Conservation (phyloP, 495 filamentous ascomycete genomes). For the Aspergillus homomorphus region DNA sequence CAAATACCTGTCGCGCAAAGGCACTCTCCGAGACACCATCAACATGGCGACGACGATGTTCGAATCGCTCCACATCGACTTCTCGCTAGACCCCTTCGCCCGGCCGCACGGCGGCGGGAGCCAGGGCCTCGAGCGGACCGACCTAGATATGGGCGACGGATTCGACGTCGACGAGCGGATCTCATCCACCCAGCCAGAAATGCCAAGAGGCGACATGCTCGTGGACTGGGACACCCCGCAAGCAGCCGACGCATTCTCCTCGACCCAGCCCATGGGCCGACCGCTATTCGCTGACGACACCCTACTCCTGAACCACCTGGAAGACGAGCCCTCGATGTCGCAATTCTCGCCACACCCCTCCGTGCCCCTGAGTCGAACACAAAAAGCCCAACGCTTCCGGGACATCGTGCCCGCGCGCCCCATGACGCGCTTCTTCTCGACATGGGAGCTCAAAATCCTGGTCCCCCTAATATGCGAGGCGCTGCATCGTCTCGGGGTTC, state of each 20-base stretch:
- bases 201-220: slow-evolving; percentile 59
- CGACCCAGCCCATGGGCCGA: slow-evolving; percentile 47
- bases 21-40: slow-evolving; percentile 74
- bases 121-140: slow-evolving; percentile 44
- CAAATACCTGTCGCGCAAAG: slow-evolving; percentile 66
- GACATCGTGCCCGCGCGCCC: slow-evolving; percentile 82
- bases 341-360: slow-evolving; percentile 83
- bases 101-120: slow-evolving; percentile 37
- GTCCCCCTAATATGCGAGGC: slow-evolving; percentile 77
- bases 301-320: slow-evolving; percentile 58
- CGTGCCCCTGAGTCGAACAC: slow-evolving; percentile 79
- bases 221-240: slow-evolving; percentile 77
- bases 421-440: slow-evolving; percentile 88
- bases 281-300: slow-evolving; percentile 30
- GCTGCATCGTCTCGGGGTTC: slow-evolving; percentile 77
- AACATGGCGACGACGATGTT: slow-evolving; percentile 89
- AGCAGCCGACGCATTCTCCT: slow-evolving; percentile 50
- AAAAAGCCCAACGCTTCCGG: slow-evolving; percentile 79
- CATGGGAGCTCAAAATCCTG: slow-evolving; percentile 71
- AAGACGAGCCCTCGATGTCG: slow-evolving; percentile 85
- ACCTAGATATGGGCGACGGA: slow-evolving; percentile 49
- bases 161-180: slow-evolving; percentile 47
- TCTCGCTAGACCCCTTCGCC: slow-evolving; percentile 63
- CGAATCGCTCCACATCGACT: slow-evolving; percentile 87
- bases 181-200: slow-evolving; percentile 79